Base-by-base conservation (phyloP, 352 stramenopile species). In the Albugo candida region DNA sequence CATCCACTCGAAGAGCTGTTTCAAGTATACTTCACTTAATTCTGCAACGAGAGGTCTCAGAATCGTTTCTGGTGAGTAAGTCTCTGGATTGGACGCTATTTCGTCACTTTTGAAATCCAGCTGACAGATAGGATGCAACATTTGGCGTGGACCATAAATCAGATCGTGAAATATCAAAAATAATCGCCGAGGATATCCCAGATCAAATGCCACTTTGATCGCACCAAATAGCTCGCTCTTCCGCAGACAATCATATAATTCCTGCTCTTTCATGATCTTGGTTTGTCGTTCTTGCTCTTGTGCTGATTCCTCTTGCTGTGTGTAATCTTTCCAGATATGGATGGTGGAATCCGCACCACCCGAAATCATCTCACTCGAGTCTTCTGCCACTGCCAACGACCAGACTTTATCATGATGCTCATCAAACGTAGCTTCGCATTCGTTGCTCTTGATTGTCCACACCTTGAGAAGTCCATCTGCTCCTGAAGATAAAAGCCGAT, bases 321-420 rank as follows among this genome's bases (percentile, higher is more conserved):
- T 98, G 37, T 89, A 94, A 58, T 98, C 93, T 46, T 71, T 60
- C 91, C 91, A 98, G 13, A 97, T 55, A 43, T 95, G 73, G 53
- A 99, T 85, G 39, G 76, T 88, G 38, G 87, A 96, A 72, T 98
- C 94, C 18, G 83, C 91, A 13, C 92, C 92, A 53, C 92, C 93
- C 44, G 83, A 97, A 18, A 95, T 76, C 45, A 97, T 76, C 53
- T 88, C 77, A 13, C 75, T 88, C 39, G 74, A 82, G 69, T 86
- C 74, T 61, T 84, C 74, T 20, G 81, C 87, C 17, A 83, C 70
- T 14, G 80, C 89, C 11, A 99, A 59, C 2, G 94, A 88, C 95
- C 95, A 99, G 50, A 98, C 83, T 62, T 97, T 97, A 67, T 98
- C 92, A 52, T 83, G 77, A 67, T 99, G 94, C 6, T 89, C 83